phyloP scores from a whole-genome alignment of 1,284 basidiomycete species.

The Boletellus sp. region DNA sequence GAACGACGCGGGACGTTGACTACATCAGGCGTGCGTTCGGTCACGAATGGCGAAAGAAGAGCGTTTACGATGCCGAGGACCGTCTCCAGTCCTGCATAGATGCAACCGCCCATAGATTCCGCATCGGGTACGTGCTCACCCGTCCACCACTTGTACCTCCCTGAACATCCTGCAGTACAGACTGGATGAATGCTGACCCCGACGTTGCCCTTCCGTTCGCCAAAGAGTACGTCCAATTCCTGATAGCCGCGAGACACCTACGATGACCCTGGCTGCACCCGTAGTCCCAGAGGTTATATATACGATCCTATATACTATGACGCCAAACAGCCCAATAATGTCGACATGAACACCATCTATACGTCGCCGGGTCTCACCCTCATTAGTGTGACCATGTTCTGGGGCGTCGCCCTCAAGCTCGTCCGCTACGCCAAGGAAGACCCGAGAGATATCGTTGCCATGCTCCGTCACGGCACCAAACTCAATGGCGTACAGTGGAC shows the following conservation, averaged over 20 bases:
- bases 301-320: slow-evolving; percentile 60
- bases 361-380: slow-evolving; percentile 48
- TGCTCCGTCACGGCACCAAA: slow-evolving; percentile 48
- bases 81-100: slow-evolving; percentile 53
- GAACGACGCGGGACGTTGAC: slow-evolving; percentile 60
- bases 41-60: slow-evolving; percentile 46
- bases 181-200: slow-evolving; percentile 72
- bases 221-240: slow-evolving; percentile 45
- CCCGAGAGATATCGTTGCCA: slow-evolving; percentile 44
- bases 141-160: background rate
- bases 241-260: slow-evolving; percentile 3
- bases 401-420: slow-evolving; percentile 68
- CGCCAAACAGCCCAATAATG: slow-evolving; percentile 46
- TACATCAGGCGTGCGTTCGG: slow-evolving; percentile 58
- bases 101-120: slow-evolving; percentile 47
- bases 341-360: slow-evolving; percentile 56
- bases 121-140: slow-evolving; percentile 41
- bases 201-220: slow-evolving; percentile 64
- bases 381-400: slow-evolving; percentile 60
- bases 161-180: slow-evolving; percentile 32
- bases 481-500: slow-evolving; percentile 54
- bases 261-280: slow-evolving; percentile 4
- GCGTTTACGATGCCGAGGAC: slow-evolving; percentile 47
- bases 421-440: slow-evolving; percentile 56
- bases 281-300: slow-evolving; percentile 37